Evolutionary conservation across 495 filamentous ascomycete species (phyloP).

Genomic region (Daldinia bambusicola): DNA sequence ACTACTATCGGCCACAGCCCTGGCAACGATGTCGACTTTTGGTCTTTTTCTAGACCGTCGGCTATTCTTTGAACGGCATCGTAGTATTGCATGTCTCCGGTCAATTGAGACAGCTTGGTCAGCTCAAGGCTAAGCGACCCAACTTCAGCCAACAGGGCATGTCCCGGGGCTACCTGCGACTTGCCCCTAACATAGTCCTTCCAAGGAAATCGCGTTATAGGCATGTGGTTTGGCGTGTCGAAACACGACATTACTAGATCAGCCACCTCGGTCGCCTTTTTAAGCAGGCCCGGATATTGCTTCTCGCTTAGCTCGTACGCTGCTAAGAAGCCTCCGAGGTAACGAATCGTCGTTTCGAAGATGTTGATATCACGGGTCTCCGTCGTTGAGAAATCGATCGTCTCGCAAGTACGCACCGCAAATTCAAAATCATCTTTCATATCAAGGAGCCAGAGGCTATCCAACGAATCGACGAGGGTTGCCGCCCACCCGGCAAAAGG

Average conservation of each 20-base stretch:
- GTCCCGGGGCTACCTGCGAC: constrained; percentile 57
- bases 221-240: constrained; percentile 92
- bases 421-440: constrained; percentile 81
- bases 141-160: constrained; percentile 65
- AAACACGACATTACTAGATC: constrained; percentile 83
- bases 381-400: constrained; percentile 83
- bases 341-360: constrained; percentile 82
- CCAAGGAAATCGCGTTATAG: constrained; percentile 73
- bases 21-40: constrained; percentile 72
- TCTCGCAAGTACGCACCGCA: constrained; percentile 71
- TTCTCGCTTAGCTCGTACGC: constrained; percentile 78
- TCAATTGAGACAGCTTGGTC: constrained; percentile 83
- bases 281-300: constrained; percentile 66
- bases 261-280: constrained; percentile 80
- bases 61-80: constrained; percentile 86
- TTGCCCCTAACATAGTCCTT: constrained; percentile 59
- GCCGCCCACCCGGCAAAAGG: constrained; percentile 89
- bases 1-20: constrained; percentile 81
- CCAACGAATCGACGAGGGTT: constrained; percentile 83
- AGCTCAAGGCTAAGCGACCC: constrained; percentile 86
- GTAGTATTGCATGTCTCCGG: constrained; percentile 82
- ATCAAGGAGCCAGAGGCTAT: constrained; percentile 91
- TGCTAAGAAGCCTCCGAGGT: constrained; percentile 77
- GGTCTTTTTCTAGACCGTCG: constrained; percentile 74
- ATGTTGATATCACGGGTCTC: constrained; percentile 65